Evolutionary conservation across 805 yeast genomes (phyloP), one percentile per base, ranked within the genome.

Genomic region (Candida takata): DNA sequence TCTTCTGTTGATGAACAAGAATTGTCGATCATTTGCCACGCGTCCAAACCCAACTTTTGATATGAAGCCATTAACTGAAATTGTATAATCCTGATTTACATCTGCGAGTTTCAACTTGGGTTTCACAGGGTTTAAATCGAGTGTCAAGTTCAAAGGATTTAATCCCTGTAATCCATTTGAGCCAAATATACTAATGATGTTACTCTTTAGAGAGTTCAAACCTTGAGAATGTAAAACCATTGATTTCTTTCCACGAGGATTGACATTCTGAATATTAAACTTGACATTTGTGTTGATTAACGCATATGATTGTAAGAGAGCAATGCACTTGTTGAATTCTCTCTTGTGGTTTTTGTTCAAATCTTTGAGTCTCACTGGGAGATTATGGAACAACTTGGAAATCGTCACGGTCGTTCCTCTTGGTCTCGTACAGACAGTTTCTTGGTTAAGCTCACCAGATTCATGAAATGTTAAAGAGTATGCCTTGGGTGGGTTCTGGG

Each of bases 301-400:
- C 70, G 60, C 87, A 84, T 27, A 51, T 72, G 72, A 46, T 77
- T 92, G 46, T 3, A 92, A 46, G 27, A 81, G 49, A 0, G 62
- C 52, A 4, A 90, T 50, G n/a, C 84, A 67, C 49, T 79, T 82
- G 31, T 75, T 67, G 58, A 79, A 86, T 52, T 87, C 95, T 38
- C 78, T 68, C 51, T 76, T 84, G 26, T 62, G 51, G 45, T 82
- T 79, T 50, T 77, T 84, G 14, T 64, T 67, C 33, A 88, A 70
- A 44, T 84, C 87, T 49, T 77, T 80, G 33, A 76, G 66, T 40
- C 99, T 65, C 7, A 94, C 98, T 0, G 97, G 97, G 35, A 88
- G 58, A 34, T 62, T 69, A 8, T 68, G 56, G 51, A 92, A 92
- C 9, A 92, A 47, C 27, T 76, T 67, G 1, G 71, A 48, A 5